These are phyloP conservation scores for Extremus antarcticus DNA, from an alignment of 495 filamentous ascomycete genomes.

Conservation along the genomic window DNA sequence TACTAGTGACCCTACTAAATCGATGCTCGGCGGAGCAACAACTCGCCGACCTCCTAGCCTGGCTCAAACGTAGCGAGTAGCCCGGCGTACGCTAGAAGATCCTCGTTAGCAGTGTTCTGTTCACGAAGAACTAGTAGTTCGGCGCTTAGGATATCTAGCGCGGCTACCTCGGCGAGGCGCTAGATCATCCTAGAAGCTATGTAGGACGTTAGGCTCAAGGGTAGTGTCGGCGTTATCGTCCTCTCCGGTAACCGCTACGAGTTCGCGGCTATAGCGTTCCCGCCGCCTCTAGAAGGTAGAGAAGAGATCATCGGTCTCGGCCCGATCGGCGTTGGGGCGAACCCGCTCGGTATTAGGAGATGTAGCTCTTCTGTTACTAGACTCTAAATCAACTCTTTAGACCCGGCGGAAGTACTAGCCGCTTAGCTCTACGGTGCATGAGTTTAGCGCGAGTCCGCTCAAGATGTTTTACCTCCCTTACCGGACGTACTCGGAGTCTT, in stretches of 20 bases:
- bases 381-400: constrained; percentile 25
- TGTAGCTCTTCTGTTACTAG: constrained; percentile 15
- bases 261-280: constrained; percentile 84
- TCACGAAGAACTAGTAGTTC: constrained; percentile 92
- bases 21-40: constrained; percentile 79
- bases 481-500: constrained; percentile 52
- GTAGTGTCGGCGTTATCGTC: constrained; percentile 67
- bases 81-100: constrained; percentile 86
- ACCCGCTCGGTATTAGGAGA: constrained; percentile 2
- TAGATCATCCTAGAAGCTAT: constrained; percentile 72
- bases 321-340: constrained; percentile 7
- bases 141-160: constrained; percentile 83
- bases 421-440: constrained; percentile 53
- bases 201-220: constrained; percentile 61
- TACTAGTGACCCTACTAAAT: constrained; percentile 48
- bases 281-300: constrained; percentile 45
- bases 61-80: constrained; percentile 56
- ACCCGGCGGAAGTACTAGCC: constrained; percentile 37
- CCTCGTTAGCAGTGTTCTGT: constrained; percentile 74
- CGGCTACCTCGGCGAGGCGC: constrained; percentile 72
- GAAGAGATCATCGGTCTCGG: constrained; percentile 18
- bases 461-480: constrained; percentile 87
- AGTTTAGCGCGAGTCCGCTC: constrained; percentile 73
- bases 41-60: constrained; percentile 70
- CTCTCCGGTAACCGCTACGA: constrained; percentile 88